Evolutionary conservation across 352 stramenopile species (phyloP).

Genomic region (Globisporangium nunn): DNA sequence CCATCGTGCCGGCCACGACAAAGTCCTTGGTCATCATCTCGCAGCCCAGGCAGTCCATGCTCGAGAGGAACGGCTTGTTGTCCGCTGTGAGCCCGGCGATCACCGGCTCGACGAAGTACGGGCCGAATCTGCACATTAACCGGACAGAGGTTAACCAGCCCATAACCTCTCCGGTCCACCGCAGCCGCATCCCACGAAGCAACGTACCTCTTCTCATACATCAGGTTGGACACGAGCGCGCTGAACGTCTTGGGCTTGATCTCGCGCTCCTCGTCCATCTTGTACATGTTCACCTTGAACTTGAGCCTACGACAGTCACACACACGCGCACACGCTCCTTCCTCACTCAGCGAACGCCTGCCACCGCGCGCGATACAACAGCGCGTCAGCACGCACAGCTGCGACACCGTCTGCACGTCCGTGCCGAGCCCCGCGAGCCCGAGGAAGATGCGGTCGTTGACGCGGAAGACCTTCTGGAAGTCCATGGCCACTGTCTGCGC

Average conservation of each 20-base stretch:
- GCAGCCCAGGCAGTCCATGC: slow-evolving; percentile 98
- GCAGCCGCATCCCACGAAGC: no score
- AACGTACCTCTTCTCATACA: slow-evolving; percentile 95
- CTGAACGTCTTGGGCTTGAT: slow-evolving; percentile 98
- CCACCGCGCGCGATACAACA: neutral
- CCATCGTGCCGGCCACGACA: slow-evolving; percentile 96
- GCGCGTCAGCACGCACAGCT: slow-evolving; percentile 47
- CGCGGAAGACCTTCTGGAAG: slow-evolving; percentile 98
- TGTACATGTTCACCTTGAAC: slow-evolving; percentile 97
- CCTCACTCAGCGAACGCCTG: no score
- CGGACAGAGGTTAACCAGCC: no score
- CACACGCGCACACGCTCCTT: neutral
- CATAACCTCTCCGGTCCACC: no score
- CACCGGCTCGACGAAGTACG: slow-evolving; percentile 98
- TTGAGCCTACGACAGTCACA: slow-evolving; percentile 45
- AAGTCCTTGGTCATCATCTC: slow-evolving; percentile 96
- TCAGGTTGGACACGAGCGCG: slow-evolving; percentile 92
- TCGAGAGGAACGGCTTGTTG: slow-evolving; percentile 95
- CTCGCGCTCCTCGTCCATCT: slow-evolving; percentile 96
- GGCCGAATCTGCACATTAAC: slow-evolving; percentile 84
- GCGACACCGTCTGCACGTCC: slow-evolving; percentile 97
- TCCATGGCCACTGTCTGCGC: slow-evolving; percentile 96
- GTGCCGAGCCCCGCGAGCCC: slow-evolving; percentile 96
- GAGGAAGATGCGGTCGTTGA: slow-evolving; percentile 95
- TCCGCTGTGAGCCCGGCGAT: slow-evolving; percentile 95